phyloP scores from a whole-genome alignment of 2,329 filamentous ascomycete genomes.

The Calonectria pseudoturangicola region DNA sequence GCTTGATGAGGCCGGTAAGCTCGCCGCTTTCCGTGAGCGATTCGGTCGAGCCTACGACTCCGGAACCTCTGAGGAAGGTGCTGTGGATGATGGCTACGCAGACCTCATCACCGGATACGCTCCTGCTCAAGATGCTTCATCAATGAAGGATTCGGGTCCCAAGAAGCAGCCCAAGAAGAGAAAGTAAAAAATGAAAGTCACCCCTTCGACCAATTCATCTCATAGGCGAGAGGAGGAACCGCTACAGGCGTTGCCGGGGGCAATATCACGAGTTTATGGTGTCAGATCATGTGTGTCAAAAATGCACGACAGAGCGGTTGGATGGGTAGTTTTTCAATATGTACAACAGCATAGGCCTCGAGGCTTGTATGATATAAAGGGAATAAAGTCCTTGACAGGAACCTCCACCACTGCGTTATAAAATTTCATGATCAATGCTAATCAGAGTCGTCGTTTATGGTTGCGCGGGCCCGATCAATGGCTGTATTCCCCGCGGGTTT shows the following conservation, averaged over 20 bases:
- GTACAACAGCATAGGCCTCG: constrained; percentile 58
- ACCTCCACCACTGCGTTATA: constrained; percentile 39
- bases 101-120: constrained; percentile 73
- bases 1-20: constrained; percentile 92
- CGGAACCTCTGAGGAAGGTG: constrained; percentile 57
- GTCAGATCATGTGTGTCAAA: constrained; percentile 24
- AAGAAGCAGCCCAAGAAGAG: constrained; percentile 69
- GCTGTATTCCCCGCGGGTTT: constrained; percentile 75
- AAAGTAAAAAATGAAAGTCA: constrained; percentile 60
- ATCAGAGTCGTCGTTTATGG: constrained; percentile 77
- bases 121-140: constrained; percentile 58
- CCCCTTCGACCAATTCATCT: neutral
- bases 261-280: constrained; percentile 22
- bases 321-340: constrained; percentile 55
- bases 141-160: constrained; percentile 60
- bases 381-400: constrained; percentile 44
- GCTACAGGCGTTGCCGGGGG: neutral
- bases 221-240: constrained; percentile 10
- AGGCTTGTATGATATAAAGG: constrained; percentile 61
- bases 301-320: constrained; percentile 33
- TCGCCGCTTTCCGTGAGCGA: constrained; percentile 88
- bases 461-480: constrained; percentile 75
- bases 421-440: constrained; percentile 58
- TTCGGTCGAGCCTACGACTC: constrained; percentile 92
- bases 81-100: constrained; percentile 55